Percentiles rank a stretch among this genome's conserved stretches.
Conservation (phyloP, 2,329 filamentous ascomycete genomes). For the Iodosphaeria phyllophila region DNA sequence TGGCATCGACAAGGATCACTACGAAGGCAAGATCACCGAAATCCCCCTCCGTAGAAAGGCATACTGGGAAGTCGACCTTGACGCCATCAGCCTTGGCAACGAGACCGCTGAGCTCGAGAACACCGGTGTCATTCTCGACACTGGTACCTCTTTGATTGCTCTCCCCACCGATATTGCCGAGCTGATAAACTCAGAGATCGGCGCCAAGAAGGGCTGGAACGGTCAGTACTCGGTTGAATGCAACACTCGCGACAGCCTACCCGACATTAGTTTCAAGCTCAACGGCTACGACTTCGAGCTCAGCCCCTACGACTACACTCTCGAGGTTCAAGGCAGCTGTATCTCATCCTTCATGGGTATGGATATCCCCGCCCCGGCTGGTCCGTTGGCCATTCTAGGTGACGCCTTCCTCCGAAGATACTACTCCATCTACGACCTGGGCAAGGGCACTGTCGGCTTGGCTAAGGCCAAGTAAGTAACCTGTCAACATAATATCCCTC, state of each 20-base stretch:
- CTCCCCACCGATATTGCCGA: constrained; percentile 83
- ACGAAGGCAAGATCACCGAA: constrained; percentile 71
- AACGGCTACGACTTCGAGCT: constrained; percentile 89
- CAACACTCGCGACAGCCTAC: constrained; percentile 60
- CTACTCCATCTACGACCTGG: constrained; percentile 95
- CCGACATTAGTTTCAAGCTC: constrained; percentile 82
- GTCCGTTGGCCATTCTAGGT: constrained; percentile 86
- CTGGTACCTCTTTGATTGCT: constrained; percentile 92
- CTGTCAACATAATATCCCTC: too few species aligned
- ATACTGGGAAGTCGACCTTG: constrained; percentile 98
- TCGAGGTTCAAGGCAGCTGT: constrained; percentile 87
- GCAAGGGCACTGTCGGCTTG: constrained; percentile 73
- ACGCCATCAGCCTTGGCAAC: constrained; percentile 77
- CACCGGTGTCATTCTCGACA: constrained; percentile 95
- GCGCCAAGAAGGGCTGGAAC: constrained; percentile 93
- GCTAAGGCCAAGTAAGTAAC: constrained; percentile 51
- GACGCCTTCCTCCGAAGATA: constrained; percentile 70
- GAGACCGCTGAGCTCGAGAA: constrained; percentile 76
- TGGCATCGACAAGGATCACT: constrained; percentile 67
- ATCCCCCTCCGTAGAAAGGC: constrained; percentile 95
- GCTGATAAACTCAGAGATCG: constrained; percentile 93
- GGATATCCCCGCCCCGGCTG: constrained; percentile 73
- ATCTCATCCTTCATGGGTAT: constrained; percentile 97
- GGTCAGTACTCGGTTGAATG: constrained; percentile 95
- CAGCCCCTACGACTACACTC: constrained; percentile 75